Evolutionary conservation across 2,329 filamentous ascomycete genomes (phyloP).

Genomic region (Botrytis pseudocinerea): DNA sequence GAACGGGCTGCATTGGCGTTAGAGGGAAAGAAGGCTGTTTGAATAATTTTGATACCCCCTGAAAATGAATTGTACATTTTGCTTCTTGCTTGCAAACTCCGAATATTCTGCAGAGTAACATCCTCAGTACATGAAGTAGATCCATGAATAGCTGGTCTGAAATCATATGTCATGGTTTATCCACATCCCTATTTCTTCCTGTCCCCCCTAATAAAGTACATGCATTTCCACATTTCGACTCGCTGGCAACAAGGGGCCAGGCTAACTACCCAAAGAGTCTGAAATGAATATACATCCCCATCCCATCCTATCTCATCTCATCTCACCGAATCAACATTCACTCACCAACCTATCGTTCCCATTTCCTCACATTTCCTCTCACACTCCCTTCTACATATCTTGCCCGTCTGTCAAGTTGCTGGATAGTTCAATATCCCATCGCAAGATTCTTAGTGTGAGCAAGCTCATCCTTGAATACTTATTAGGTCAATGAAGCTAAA

Average conservation of each 20-base stretch:
- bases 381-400: not conserved
- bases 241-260: not conserved
- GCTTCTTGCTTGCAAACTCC: not conserved
- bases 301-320: not conserved
- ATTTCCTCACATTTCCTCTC: not conserved
- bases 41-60: slow-evolving; percentile 23
- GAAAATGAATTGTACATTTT: slow-evolving; percentile 6
- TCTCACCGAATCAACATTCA: not conserved
- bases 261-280: not conserved
- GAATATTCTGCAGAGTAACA: not conserved
- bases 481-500: not conserved
- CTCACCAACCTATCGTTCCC: not conserved
- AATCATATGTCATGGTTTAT: not conserved
- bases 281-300: not conserved
- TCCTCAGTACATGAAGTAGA: not conserved
- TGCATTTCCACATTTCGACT: not conserved
- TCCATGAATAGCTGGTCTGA: not conserved
- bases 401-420: not conserved
- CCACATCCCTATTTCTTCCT: not conserved
- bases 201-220: not conserved
- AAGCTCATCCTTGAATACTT: not conserved
- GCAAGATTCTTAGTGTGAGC: not conserved
- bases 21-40: slow-evolving; percentile 43
- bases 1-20: slow-evolving; percentile 60
- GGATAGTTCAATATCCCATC: not conserved